A percentile compares a stretch with the other conserved stretches of the same genome.
phyloP scores from a whole-genome alignment of 2,329 filamentous ascomycete genomes.

The Calonectria pseudoreteaudii region DNA sequence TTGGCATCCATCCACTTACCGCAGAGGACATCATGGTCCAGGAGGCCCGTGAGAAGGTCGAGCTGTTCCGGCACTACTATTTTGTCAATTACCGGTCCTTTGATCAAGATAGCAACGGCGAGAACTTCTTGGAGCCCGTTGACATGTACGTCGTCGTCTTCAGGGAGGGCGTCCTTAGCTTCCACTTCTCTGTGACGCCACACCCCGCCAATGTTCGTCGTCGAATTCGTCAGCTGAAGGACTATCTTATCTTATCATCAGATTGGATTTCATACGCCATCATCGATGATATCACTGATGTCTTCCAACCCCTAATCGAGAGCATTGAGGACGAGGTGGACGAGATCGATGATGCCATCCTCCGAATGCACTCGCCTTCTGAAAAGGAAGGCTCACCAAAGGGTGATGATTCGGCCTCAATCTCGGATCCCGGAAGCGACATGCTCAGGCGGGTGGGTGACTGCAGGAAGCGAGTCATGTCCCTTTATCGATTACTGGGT shows the following conservation, averaged over 20 bases:
- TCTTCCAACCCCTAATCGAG: slow-evolving; percentile 92
- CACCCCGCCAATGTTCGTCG: slow-evolving; percentile 96
- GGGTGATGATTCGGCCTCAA: slow-evolving; percentile 57
- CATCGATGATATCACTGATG: slow-evolving; percentile 98
- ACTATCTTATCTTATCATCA: slow-evolving; percentile 91
- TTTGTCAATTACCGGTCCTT: slow-evolving; percentile 99
- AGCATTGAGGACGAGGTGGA: slow-evolving; percentile 96
- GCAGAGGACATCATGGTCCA: slow-evolving; percentile 98
- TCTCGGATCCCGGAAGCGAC: slow-evolving; percentile 70
- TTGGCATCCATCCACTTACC: slow-evolving; percentile 95
- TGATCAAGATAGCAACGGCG: slow-evolving; percentile 90
- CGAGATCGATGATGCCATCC: slow-evolving; percentile 92
- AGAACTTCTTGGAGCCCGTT: slow-evolving; percentile 92
- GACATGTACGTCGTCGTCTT: slow-evolving; percentile 99
- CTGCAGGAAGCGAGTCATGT: slow-evolving; percentile 97
- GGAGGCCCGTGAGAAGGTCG: slow-evolving; percentile 97
- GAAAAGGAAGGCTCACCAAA: slow-evolving; percentile 62
- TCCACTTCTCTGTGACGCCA: slow-evolving; percentile 96
- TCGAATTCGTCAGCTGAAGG: slow-evolving; percentile 90
- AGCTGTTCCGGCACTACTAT: slow-evolving; percentile 97
- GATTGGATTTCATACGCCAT: slow-evolving; percentile 99
- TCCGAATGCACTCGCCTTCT: slow-evolving; percentile 78
- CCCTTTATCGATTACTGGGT: slow-evolving; percentile 88
- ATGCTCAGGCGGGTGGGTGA: slow-evolving; percentile 95
- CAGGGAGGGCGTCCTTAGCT: slow-evolving; percentile 92